Base-by-base conservation (phyloP, 495 filamentous ascomycete genomes). In the Daldinia vernicosa region DNA sequence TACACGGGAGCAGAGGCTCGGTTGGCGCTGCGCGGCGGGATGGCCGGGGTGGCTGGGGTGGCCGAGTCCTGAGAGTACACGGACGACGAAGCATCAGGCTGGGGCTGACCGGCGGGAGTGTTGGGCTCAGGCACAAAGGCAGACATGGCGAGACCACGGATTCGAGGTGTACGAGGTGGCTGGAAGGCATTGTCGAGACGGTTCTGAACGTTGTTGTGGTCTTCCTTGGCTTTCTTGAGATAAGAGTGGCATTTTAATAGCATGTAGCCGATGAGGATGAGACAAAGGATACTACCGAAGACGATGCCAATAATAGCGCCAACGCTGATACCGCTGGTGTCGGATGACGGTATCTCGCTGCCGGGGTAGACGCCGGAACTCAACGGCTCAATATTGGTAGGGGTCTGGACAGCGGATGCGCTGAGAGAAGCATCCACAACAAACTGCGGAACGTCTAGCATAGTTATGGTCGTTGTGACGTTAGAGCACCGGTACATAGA, bases 401-500 rank as follows among this genome's bases (percentile, higher is more conserved):
- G 4, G 0, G 51, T 30, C 4, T 0, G 9, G 27, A 11, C 15
- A 0, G 26, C 5, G 1, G 27, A 35, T 0, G n/a, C 1, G 19
- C 17, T 5, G 17, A 24, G 17, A 53, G 14, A 63, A 0, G 69
- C 69, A 26, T 80, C 77, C 53, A 77, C 24, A 1, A 81, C 67
- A 26, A 56, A 75, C 28, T 72, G 72, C 0, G 80, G 79, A 9
- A 50, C 70, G 63, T 78, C 75, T 0, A 78, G 62, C 70, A 83
- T 72, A 6, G 72, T 67, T 22, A 81, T 15, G 11, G 77, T 32
- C 0, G 69, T 57, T 0, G 74, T 54, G 2, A 35, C 27, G 15
- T 43, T 58, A 32, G 74, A 74, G 66, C 81, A 84, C 17, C 74
- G 64, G 58, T 76, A 80, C 80, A 82, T 82, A 56, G 72, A 79